Evolutionary conservation across 2,329 filamentous ascomycete species (phyloP).

Genomic region (Cladosporium austrohemisphaericum): DNA sequence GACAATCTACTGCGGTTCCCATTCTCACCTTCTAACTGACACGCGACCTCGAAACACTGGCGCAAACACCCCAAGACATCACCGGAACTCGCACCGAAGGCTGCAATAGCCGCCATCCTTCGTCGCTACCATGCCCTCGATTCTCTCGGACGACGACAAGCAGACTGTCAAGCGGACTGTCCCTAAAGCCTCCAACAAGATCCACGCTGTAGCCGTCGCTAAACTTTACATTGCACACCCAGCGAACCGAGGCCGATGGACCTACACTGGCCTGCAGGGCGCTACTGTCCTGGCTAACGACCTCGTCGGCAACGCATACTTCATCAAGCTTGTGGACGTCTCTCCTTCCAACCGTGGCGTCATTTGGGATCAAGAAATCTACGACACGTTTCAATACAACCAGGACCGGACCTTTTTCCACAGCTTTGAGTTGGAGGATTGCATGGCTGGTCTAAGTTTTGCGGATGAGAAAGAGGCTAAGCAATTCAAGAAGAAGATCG

Average conservation of each 20-base stretch:
- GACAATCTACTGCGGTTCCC: background rate
- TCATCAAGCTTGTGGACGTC: conserved; percentile 95
- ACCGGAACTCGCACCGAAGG: background rate
- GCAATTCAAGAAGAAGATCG: conserved; percentile 95
- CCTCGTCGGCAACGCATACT: conserved; percentile 90
- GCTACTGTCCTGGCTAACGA: conserved; percentile 90
- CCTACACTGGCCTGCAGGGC: conserved; percentile 87
- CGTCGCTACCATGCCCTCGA: conserved; percentile 50
- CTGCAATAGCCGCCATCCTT: background rate
- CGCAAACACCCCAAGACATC: conserved; percentile 4
- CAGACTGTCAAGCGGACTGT: conserved; percentile 92
- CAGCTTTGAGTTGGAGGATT: conserved; percentile 92
- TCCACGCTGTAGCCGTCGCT: conserved; percentile 89
- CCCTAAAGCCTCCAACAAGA: conserved; percentile 93
- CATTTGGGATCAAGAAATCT: conserved; percentile 97
- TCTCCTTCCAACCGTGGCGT: conserved; percentile 81
- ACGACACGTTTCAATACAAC: conserved; percentile 91
- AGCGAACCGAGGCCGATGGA: conserved; percentile 76
- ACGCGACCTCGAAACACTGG: background rate
- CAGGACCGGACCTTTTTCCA: conserved; percentile 98
- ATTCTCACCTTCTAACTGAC: background rate
- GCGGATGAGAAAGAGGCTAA: conserved; percentile 96
- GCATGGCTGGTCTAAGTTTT: conserved; percentile 84
- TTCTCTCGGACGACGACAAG: conserved; percentile 90
- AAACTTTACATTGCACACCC: conserved; percentile 92